phyloP scores from a whole-genome alignment of 2,329 filamentous ascomycete genomes.

The Colletotrichum sp. region DNA sequence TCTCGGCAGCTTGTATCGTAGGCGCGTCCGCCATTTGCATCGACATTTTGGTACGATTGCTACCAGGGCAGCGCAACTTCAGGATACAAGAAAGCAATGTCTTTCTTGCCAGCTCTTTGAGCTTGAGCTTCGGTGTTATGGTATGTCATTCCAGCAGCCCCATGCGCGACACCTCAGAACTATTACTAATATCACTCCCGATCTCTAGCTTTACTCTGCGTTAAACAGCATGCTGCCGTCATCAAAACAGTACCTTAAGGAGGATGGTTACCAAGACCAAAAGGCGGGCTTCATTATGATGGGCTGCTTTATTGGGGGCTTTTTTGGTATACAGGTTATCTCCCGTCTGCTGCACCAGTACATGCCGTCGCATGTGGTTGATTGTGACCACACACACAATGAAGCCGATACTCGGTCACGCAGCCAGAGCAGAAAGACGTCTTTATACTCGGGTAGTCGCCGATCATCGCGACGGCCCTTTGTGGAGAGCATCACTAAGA shows the following conservation, averaged over 20 bases:
- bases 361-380: conserved; percentile 80
- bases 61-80: conserved; percentile 79
- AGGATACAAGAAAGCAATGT: conserved; percentile 86
- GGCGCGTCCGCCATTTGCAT: conserved; percentile 88
- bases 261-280: conserved; percentile 70
- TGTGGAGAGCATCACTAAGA: conserved; percentile 6
- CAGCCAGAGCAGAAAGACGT: conserved; percentile 20
- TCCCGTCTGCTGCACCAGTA: conserved; percentile 75
- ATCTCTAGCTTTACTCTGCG: conserved; percentile 80
- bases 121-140: conserved; percentile 96
- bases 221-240: conserved; percentile 93
- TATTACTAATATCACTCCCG: not conserved
- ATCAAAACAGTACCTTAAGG: conserved; percentile 76
- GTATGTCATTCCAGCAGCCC: conserved; percentile 51
- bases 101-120: conserved; percentile 87
- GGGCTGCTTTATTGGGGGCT: conserved; percentile 72
- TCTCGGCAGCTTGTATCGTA: conserved; percentile 64
- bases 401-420: conserved; percentile 30
- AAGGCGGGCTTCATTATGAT: conserved; percentile 73
- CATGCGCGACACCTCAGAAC: not conserved
- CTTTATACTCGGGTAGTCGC: conserved; percentile 27
- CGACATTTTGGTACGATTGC: conserved; percentile 74
- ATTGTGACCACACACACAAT: conserved; percentile 76
- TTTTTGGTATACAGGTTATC: conserved; percentile 76
- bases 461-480: conserved; percentile 31